Evolutionary conservation across 176 grass and related monocot genomes (phyloP).

Genomic region (Neostapfia colusana): DNA sequence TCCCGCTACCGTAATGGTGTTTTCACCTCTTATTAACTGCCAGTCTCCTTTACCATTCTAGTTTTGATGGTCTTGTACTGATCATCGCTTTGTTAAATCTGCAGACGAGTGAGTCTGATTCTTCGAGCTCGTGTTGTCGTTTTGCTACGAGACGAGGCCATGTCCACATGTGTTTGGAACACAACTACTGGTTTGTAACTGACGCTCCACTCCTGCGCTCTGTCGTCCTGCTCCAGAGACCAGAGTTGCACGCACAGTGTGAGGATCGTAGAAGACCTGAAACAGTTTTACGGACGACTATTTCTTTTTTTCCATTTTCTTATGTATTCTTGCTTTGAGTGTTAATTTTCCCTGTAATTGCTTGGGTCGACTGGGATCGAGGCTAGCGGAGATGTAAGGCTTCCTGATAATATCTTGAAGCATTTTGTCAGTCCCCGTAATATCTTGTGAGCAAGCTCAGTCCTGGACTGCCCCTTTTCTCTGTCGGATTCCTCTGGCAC

Average conservation of each 20-base stretch:
- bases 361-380: not conserved
- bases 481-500: constrained; percentile 20
- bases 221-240: not conserved
- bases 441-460: constrained; percentile 31
- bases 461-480: constrained; percentile 9
- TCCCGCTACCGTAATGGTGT: constrained; percentile 46
- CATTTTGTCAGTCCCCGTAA: constrained; percentile 25
- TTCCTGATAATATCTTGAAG: not conserved
- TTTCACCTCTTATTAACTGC: not conserved
- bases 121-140: not conserved
- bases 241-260: not conserved
- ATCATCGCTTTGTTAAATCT: not conserved
- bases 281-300: not conserved
- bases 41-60: not conserved
- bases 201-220: not conserved
- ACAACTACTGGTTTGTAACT: not conserved
- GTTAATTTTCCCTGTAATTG: constrained; percentile 6
- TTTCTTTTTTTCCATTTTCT: not conserved
- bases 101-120: constrained; percentile 41
- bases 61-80: not conserved
- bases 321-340: not conserved
- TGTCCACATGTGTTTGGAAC: not conserved
- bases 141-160: not conserved
- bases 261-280: not conserved
- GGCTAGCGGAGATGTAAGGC: not conserved